Percentiles rank a stretch among this genome's conserved stretches.
These are phyloP conservation scores for Cytospora schulzeri DNA, from an alignment of 2,329 filamentous ascomycete genomes.

Conservation along the genomic window DNA sequence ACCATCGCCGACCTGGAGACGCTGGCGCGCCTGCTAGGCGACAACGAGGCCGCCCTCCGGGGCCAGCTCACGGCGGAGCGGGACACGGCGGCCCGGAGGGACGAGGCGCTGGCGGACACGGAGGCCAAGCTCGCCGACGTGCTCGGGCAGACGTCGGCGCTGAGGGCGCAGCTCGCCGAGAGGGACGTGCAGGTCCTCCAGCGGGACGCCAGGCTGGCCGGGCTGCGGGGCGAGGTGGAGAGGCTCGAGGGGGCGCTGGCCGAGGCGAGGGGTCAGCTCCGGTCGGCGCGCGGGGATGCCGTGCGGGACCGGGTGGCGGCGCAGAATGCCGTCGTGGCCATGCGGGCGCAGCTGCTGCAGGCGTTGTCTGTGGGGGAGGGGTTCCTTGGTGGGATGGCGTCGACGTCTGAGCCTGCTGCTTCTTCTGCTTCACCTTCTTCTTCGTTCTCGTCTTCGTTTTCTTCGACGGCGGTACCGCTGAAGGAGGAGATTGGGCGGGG, in stretches of 20 bases:
- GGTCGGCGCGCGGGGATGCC: not conserved
- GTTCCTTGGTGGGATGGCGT: constrained; percentile 14
- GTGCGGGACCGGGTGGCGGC: constrained; percentile 3
- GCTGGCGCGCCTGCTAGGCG: not conserved
- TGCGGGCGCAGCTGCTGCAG: constrained; percentile 20
- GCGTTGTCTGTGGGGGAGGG: constrained; percentile 23
- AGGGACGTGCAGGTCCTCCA: not conserved
- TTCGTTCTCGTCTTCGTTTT: too few species aligned
- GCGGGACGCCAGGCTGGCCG: not conserved
- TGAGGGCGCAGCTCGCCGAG: not conserved
- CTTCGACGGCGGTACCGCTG: not conserved
- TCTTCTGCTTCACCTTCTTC: not conserved
- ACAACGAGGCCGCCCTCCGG: not conserved
- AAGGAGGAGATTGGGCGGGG: not conserved
- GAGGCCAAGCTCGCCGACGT: not conserved
- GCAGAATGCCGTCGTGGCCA: constrained; percentile 9
- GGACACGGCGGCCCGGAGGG: constrained; percentile 1
- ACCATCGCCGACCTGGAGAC: not conserved
- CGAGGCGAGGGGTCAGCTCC: not conserved
- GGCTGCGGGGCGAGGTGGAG: constrained; percentile 1
- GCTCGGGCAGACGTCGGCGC: not conserved
- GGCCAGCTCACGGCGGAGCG: not conserved
- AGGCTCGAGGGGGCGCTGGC: constrained; percentile 7
- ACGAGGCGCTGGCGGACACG: not conserved
- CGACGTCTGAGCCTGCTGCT: not conserved